phyloP scores from a whole-genome alignment of 129 eudicot genomes.

The Glebionis coronaria region DNA sequence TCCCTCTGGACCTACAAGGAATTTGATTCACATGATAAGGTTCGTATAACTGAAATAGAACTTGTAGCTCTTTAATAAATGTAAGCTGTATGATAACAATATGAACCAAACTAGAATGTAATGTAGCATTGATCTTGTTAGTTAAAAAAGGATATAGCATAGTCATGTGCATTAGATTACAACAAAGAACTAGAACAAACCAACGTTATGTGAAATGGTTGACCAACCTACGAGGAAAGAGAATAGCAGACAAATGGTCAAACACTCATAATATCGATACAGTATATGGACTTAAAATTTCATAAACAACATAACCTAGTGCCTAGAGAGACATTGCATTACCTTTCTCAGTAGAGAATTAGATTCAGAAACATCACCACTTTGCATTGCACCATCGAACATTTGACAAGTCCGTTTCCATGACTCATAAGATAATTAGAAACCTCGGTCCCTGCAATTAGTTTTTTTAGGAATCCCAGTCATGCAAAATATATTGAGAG shows the following conservation, averaged over 20 bases:
- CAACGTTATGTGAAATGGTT: slow-evolving; percentile 59
- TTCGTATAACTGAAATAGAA: too few relatives aligned
- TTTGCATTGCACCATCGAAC: slow-evolving; percentile 30
- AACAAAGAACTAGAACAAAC: slow-evolving; percentile 49
- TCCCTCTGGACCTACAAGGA: too few relatives aligned
- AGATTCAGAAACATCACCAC: slow-evolving; percentile 25
- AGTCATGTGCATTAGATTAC: too few relatives aligned
- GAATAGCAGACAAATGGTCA: slow-evolving; percentile 11
- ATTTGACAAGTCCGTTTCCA: slow-evolving; percentile 31
- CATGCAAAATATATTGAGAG: neutral
- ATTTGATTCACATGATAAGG: too few relatives aligned
- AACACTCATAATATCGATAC: slow-evolving; percentile 15
- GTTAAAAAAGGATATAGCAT: too few relatives aligned
- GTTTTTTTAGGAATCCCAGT: neutral
- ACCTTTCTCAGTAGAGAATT: slow-evolving; percentile 52
- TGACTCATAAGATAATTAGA: slow-evolving; percentile 9
- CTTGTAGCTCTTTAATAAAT: too few relatives aligned
- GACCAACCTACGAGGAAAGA: slow-evolving; percentile 48
- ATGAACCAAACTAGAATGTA: too few relatives aligned
- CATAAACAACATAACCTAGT: slow-evolving; percentile 8
- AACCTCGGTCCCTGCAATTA: slow-evolving; percentile 15
- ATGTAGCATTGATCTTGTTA: too few relatives aligned
- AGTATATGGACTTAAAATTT: slow-evolving; percentile 23
- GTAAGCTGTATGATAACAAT: too few relatives aligned
- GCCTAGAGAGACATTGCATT: slow-evolving; percentile 20